Evolutionary conservation across 495 filamentous ascomycete genomes (phyloP), one percentile per base, ranked within the genome.

Genomic region (Stereocaulon alpinum): DNA sequence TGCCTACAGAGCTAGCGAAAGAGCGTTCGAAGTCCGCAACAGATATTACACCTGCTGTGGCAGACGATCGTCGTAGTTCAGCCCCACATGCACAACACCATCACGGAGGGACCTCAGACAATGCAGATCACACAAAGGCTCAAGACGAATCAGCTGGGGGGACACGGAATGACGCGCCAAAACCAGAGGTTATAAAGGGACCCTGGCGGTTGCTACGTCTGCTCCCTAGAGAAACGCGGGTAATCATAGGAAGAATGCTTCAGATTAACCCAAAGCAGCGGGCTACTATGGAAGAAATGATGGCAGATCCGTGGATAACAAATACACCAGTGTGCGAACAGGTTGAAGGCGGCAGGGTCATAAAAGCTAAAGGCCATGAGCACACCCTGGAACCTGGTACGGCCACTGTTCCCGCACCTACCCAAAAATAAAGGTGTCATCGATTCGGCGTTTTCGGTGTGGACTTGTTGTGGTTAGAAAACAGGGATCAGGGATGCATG

Each of bases 131-230:
- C 49, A 40, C 54, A 32, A 70, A 64, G 47, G 51, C 55, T 50
- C 63, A 59, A 9, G 64, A 68, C 11, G 74, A 74, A 5, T 76
- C 69, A 4, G 82, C 82, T 49, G 69, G 72, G 14, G 1, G 61
- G 48, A 24, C 66, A 60, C 40, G 59, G 67, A 14, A 60, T 64
- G 47, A 62, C 40, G 47, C 61, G 34, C 63, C 72, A 53, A 86
- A 82, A 64, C 74, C 73, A n/a, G 86, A 91, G 64, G 81, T 90
- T 3, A 89, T 96, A 66, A 90, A 89, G 66, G 93, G 93, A 0
- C 94, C 94, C 12, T 94, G 91, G 87, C 83, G 93, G 42, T 79
- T 98, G 58, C 79, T 98, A n/a, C 82, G 93, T 53, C 79, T 97
- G 7, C 80, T 98, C 4, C 93, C 93, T 10, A 80, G 93, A 61